Conservation (phyloP, 345 rosid species). For the Xanthoceras sorbifolium region DNA sequence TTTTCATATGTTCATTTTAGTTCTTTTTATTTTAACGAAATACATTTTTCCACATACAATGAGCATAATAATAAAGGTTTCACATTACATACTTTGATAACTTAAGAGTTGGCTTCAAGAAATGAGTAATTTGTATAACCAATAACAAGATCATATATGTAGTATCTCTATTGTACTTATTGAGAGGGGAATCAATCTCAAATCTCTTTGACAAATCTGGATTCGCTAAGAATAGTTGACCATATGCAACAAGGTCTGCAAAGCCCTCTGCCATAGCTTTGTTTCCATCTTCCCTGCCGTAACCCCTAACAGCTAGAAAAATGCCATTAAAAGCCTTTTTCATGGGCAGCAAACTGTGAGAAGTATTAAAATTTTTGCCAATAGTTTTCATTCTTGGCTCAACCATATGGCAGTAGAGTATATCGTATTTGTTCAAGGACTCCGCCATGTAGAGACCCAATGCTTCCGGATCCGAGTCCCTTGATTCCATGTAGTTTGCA, state of each 20-base stretch:
- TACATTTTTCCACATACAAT: neutral
- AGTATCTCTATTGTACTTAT: conserved; percentile 53
- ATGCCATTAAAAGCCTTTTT: conserved; percentile 68
- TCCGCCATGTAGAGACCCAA: conserved; percentile 63
- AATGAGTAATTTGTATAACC: conserved; percentile 83
- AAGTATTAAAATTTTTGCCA: conserved; percentile 25
- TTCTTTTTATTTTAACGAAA: too few relatives aligned
- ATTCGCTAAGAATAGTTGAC: conserved; percentile 63
- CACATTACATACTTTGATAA: neutral
- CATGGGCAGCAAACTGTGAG: conserved; percentile 52
- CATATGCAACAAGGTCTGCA: conserved; percentile 62
- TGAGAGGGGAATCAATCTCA: conserved; percentile 54
- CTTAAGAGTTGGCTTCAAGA: conserved; percentile 32
- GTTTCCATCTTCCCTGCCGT: conserved; percentile 51
- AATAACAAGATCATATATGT: conserved; percentile 45
- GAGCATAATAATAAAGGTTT: too few relatives aligned
- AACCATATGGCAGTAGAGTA: conserved; percentile 70
- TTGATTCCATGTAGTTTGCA: conserved; percentile 49
- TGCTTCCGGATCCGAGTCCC: conserved; percentile 62
- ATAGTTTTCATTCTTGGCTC: conserved; percentile 58
- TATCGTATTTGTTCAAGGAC: conserved; percentile 53
- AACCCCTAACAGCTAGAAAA: conserved; percentile 66
- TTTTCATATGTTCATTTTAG: neutral
- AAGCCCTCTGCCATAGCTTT: conserved; percentile 43
- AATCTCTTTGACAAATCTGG: conserved; percentile 75